Evolutionary conservation across 1,139 yeast species (phyloP), one percentile per base, ranked within the genome.

Genomic region (Saccharomyces hybrid): DNA sequence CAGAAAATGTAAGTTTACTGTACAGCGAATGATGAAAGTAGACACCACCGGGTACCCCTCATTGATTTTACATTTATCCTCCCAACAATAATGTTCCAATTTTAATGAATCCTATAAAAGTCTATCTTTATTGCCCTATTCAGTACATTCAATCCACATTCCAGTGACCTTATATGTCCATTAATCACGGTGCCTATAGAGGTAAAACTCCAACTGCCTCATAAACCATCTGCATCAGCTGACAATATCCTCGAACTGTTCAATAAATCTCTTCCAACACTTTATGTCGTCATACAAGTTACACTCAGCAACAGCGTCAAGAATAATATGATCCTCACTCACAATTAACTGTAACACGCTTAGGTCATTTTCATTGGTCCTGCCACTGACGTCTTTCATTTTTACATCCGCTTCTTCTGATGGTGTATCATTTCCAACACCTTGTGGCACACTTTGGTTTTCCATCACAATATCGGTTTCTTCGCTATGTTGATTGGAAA

Each of bases 271-370:
- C 5, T 46, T 46, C 71, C 71, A 68, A 31, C 61, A 58, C 13
- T 52, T 58, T 6, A 52, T 27, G 9, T 54, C 52, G 14, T 64
- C 68, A 47, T 66, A 64, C 32, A 64, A 57, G 23, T 58, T 62
- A 54, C 71, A 68, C 8, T 50, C 57, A 2, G 62, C 59, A 7
- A 55, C 23, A 7, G 57, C 57, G 16, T 55, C 63, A 19, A 67
- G 49, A 2, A 61, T 57, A 2, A 68, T 54, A 48, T 61, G 65
- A 41, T 68, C 70, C 52, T 68, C 72, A 53, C 66, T 62, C 3
- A 68, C 49, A 5, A 65, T 52, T 27, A 69, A 49, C 46, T 58
- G 59, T 29, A 54, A 27, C 28, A 48, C 27, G 2, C 54, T 50
- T 9, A 50, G 34, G 26, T 42, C 52, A 23, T 41, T 53, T 26